Conservation (phyloP, 345 rosid species). For the Acer saccharum region DNA sequence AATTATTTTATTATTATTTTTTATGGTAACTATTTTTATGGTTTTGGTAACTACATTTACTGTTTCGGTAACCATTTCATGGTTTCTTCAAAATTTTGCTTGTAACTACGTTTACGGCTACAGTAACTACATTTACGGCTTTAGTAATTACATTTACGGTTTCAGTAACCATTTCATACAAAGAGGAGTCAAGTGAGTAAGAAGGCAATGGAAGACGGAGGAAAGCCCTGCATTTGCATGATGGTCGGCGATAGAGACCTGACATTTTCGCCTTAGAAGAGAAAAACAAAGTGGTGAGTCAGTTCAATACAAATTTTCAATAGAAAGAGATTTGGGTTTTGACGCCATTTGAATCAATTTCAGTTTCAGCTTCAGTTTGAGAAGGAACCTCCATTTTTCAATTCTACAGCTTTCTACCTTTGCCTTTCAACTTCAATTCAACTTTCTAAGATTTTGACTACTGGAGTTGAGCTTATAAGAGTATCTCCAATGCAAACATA, state of each 20-base stretch:
- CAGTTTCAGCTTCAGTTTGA: constrained; percentile 15
- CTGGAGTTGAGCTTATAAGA: no score
- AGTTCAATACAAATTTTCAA: constrained; percentile 52
- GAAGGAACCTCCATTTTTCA: constrained; percentile 41
- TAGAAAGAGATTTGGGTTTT: constrained; percentile 49
- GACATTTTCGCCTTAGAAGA: constrained; percentile 52
- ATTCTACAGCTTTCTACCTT: background rate
- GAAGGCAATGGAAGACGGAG: constrained; percentile 77
- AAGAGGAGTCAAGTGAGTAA: constrained; percentile 40
- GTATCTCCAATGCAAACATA: no score
- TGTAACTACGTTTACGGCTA: no score
- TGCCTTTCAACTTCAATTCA: background rate
- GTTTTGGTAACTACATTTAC: no score
- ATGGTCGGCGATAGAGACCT: constrained; percentile 44
- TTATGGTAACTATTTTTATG: no score
- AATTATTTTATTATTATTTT: no score
- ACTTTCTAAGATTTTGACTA: background rate
- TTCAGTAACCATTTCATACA: constrained; percentile 30
- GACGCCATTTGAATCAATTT: constrained; percentile 26
- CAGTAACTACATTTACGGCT: no score
- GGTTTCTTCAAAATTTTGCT: no score
- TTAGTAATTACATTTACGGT: no score
- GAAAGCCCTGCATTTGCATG: constrained; percentile 37
- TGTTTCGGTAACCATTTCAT: no score
- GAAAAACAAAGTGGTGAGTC: constrained; percentile 45